Percentiles rank a stretch among this genome's conserved stretches.
Evolutionary conservation across 306 rosid species (phyloP).

Genomic region (Geum urbanum): DNA sequence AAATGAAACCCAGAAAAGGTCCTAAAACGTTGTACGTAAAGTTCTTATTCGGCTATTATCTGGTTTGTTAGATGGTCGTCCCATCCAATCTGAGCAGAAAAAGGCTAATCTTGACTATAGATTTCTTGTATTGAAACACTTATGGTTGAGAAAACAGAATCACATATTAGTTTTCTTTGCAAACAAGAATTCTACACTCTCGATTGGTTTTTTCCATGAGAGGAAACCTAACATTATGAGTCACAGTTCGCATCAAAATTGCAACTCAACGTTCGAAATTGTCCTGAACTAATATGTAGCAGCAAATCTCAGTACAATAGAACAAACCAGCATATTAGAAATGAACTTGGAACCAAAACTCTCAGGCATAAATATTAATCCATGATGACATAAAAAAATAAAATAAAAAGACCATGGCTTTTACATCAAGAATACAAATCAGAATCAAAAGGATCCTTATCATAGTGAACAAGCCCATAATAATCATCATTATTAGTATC

Average conservation of each 20-base stretch:
- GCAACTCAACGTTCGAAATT: neutral
- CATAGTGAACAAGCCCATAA: constrained; percentile 27
- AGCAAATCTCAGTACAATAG: neutral
- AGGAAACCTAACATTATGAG: neutral
- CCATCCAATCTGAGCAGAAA: constrained; percentile 16
- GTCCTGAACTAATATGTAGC: neutral
- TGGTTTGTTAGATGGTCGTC: constrained; percentile 15
- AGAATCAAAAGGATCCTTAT: constrained; percentile 48
- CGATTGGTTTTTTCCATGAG: constrained; percentile 17
- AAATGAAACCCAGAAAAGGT: neutral
- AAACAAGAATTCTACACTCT: constrained; percentile 27
- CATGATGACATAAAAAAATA: no score
- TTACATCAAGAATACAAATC: constrained; percentile 55
- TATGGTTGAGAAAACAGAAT: neutral
- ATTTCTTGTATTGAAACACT: neutral
- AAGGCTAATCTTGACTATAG: neutral
- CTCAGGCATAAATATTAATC: neutral
- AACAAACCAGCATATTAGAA: neutral
- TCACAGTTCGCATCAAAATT: neutral
- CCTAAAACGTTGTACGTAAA: neutral
- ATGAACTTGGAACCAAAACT: neutral
- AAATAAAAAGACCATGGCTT: neutral
- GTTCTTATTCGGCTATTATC: constrained; percentile 22
- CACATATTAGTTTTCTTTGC: constrained; percentile 20
- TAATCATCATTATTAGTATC: constrained; percentile 9